Conservation (phyloP, 2,329 filamentous ascomycete genomes). For the Phoma herbarum region DNA sequence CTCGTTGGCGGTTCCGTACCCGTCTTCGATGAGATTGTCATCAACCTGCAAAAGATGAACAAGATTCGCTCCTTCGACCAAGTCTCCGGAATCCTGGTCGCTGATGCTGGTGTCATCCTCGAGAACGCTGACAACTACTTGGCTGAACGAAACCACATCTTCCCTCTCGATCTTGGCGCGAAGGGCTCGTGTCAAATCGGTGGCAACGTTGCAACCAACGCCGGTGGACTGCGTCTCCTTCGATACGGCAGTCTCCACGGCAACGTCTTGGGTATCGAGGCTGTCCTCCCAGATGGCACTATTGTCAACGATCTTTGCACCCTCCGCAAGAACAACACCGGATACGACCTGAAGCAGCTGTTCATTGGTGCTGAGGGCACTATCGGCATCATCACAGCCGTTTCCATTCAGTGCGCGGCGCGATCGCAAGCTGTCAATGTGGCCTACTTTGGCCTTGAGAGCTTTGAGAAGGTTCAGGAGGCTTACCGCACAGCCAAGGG, state of each 20-base stretch:
- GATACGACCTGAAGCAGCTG: conserved; percentile 95
- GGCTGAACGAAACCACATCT: conserved; percentile 84
- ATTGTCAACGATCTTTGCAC: conserved; percentile 88
- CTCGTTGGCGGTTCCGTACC: conserved; percentile 95
- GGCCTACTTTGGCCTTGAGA: conserved; percentile 90
- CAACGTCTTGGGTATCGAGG: conserved; percentile 90
- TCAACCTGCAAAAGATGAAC: conserved; percentile 92
- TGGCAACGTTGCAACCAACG: conserved; percentile 95
- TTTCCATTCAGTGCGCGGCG: conserved; percentile 89
- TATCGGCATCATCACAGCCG: conserved; percentile 89
- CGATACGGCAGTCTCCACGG: conserved; percentile 96
- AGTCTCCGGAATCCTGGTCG: conserved; percentile 87
- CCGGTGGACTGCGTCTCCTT: conserved; percentile 86
- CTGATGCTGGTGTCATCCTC: conserved; percentile 89
- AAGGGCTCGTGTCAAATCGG: conserved; percentile 98
- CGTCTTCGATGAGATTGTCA: conserved; percentile 97
- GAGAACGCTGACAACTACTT: conserved; percentile 89
- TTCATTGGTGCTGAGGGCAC: conserved; percentile 97
- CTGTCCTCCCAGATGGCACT: conserved; percentile 91
- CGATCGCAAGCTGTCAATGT: conserved; percentile 90
- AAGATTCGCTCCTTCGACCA: conserved; percentile 90
- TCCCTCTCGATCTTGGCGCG: conserved; percentile 95
- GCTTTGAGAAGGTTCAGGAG: conserved; percentile 85
- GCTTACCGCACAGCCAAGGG: conserved; percentile 90
- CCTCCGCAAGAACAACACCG: conserved; percentile 97